Evolutionary conservation across 805 yeast species (phyloP).

Genomic region (Starmerella sirachaensis): DNA sequence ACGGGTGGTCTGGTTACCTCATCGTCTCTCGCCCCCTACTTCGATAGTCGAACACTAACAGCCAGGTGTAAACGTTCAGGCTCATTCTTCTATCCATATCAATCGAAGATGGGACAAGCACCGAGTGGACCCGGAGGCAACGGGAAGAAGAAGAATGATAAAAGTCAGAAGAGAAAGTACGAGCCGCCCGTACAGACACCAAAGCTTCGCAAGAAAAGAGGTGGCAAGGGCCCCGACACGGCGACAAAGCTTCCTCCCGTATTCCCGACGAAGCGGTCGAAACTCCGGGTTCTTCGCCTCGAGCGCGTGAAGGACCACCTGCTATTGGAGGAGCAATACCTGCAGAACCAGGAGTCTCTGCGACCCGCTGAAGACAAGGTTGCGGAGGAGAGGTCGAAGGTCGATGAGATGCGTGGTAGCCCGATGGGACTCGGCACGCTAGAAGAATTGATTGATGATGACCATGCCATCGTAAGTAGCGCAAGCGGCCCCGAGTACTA

Average conservation of each 20-base stretch:
- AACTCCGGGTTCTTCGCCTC: conserved; percentile 76
- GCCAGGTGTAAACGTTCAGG: neutral
- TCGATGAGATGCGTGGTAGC: conserved; percentile 89
- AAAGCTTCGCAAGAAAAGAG: conserved; percentile 66
- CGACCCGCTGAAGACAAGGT: conserved; percentile 95
- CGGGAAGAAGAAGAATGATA: conserved; percentile 22
- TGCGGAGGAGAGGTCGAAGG: conserved; percentile 88
- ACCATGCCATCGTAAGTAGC: conserved; percentile 94
- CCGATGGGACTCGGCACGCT: conserved; percentile 95
- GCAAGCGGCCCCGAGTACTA: conserved; percentile 96
- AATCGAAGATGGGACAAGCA: conserved; percentile 22
- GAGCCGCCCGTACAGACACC: conserved; percentile 97
- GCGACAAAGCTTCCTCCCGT: conserved; percentile 80
- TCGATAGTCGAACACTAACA: neutral
- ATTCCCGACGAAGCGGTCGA: conserved; percentile 86
- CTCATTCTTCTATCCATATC: neutral
- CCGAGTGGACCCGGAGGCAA: conserved; percentile 24
- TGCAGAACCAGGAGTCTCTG: conserved; percentile 83
- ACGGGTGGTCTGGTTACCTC: conserved; percentile 4
- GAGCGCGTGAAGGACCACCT: conserved; percentile 95
- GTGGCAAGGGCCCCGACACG: conserved; percentile 80
- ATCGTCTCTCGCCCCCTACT: neutral
- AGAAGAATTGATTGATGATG: conserved; percentile 96
- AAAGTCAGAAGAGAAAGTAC: conserved; percentile 67
- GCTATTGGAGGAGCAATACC: conserved; percentile 89